Evolutionary conservation across 345 rosid species (phyloP), one percentile per base, ranked within the genome.

Genomic region (Aquilaria malaccensis): DNA sequence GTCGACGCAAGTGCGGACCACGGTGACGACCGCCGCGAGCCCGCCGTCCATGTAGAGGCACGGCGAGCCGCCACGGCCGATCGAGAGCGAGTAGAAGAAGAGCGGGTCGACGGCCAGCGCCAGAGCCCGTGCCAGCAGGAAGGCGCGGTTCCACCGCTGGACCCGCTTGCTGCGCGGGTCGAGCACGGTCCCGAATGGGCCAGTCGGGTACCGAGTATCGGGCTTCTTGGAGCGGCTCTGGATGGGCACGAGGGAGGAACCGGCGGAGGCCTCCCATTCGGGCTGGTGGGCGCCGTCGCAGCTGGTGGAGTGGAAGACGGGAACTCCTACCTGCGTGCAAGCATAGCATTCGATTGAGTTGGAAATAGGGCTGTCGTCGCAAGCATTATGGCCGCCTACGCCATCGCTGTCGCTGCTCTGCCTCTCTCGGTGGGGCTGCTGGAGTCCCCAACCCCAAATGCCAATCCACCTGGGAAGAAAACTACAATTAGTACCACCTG

Each of bases 221-320:
- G 67, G 66, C 9, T 53, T 11, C 12, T 56, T 32, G 9, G 70
- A 9, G 11, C 81, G 75, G 61, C 48, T 67, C 22, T 81, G 89
- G 72, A 93, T 89, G 29, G 98, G 96, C 22, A 93, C 96, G 1
- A 93, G 77, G 22, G 88, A 89, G 15, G 98, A 84, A 4, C 98
- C 98, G 9, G 97, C 97, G 3, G 87, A 87, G 63, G 98, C 98
- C 54, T 85, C 94, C 97, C 94, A 93, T 78, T 89, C 84, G n/a
- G 90, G 97, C 60, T 79, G 86, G 79, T 84, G 79, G 47, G 88
- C 94, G 22, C 67, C 77, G 85, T 87, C 97, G 75, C 98, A 93
- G 81, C 97, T 89, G 46, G 92, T 87, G 61, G 98, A 93, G 77
- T 89, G 98, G 63, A 89, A 93, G 41, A 74, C 87, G 3, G 98